phyloP scores from a whole-genome alignment of 2,329 filamentous ascomycete species.

The Hymenoscyphus scutula region DNA sequence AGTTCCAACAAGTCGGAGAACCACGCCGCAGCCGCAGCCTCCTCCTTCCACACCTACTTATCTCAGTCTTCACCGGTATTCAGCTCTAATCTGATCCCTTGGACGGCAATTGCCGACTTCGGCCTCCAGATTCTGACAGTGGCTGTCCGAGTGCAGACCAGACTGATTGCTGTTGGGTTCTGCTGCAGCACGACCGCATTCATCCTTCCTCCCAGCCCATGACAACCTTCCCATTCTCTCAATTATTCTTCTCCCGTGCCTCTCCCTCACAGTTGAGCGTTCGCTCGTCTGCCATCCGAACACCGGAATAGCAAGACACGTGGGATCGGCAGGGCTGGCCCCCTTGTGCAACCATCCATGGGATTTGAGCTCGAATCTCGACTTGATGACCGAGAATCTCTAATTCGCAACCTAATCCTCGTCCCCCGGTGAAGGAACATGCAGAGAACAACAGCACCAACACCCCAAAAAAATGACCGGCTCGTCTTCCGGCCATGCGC shows the following conservation, averaged over 20 bases:
- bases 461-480: constrained; percentile 2
- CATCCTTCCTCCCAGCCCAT: neutral
- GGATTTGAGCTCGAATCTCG: constrained; percentile 1
- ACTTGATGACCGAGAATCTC: constrained; percentile 1
- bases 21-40: neutral
- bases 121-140: neutral
- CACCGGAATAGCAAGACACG: neutral
- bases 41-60: neutral
- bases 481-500: constrained; percentile 13
- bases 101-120: neutral
- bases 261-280: neutral
- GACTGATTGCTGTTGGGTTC: neutral
- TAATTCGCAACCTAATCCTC: neutral
- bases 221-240: too few species aligned
- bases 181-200: neutral
- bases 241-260: neutral
- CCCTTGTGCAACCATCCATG: neutral
- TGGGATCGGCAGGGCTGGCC: constrained; percentile 3
- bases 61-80: neutral
- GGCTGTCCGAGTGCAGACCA: too few species aligned
- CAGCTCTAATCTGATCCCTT: neutral
- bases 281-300: neutral
- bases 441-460: constrained; percentile 8
- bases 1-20: constrained; percentile 2
- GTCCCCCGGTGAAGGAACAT: constrained; percentile 6